phyloP scores from a whole-genome alignment of 192 early-diverging fungal genomes.

The Rhizophlyctis rosea region DNA sequence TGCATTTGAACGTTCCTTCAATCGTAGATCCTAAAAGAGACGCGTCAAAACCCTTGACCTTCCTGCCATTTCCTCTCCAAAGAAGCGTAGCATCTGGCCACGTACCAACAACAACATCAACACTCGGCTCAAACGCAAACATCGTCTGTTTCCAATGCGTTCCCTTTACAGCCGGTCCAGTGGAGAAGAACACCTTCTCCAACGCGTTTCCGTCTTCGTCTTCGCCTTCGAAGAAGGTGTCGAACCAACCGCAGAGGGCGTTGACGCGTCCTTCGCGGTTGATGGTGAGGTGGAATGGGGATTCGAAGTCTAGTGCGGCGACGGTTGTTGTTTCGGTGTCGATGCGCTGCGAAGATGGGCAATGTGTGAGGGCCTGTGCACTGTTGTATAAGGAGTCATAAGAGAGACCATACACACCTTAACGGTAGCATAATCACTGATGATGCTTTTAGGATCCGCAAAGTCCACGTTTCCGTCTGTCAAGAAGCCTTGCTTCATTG shows the following conservation, averaged over 20 bases:
- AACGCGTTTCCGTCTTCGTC: slow-evolving; percentile 24
- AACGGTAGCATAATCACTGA: slow-evolving; percentile 27
- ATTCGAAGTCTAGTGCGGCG: slow-evolving; percentile 70
- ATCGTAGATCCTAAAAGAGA: slow-evolving; percentile 39
- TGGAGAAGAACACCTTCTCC: slow-evolving; percentile 55
- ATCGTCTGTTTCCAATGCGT: slow-evolving; percentile 99
- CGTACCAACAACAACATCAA: slow-evolving; percentile 45
- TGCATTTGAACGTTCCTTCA: slow-evolving; percentile 61
- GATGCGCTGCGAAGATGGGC: slow-evolving; percentile 49
- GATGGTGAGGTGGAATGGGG: slow-evolving; percentile 64
- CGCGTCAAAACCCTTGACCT: too few species aligned
- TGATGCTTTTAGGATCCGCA: slow-evolving; percentile 61
- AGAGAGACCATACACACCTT: slow-evolving; percentile 2
- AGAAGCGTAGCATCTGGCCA: background rate
- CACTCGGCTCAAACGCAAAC: slow-evolving; percentile 66
- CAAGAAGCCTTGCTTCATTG: slow-evolving; percentile 73
- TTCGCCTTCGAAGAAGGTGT: slow-evolving; percentile 72
- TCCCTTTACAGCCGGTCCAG: slow-evolving; percentile 67
- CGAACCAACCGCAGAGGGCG: slow-evolving; percentile 89
- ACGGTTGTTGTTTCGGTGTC: slow-evolving; percentile 68
- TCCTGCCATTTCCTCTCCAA: slow-evolving; percentile 6
- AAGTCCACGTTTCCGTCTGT: slow-evolving; percentile 83
- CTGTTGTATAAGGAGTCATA: background rate
- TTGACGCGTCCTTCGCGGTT: slow-evolving; percentile 63
- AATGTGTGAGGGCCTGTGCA: background rate